Evolutionary conservation across 2,329 filamentous ascomycete genomes (phyloP).

Genomic region (Monilinia laxa): DNA sequence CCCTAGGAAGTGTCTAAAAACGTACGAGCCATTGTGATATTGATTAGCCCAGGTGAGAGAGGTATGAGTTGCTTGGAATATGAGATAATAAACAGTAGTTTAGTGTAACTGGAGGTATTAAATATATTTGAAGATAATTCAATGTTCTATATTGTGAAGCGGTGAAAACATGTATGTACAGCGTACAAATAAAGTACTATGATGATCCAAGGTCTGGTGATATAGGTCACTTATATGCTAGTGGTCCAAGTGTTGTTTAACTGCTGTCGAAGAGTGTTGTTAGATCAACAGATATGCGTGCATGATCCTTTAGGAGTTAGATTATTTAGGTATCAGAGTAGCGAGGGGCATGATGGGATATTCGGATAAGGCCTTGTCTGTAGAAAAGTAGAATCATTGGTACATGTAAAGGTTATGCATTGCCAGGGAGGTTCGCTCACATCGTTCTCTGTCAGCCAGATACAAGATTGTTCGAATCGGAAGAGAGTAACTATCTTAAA

Average conservation of each 20-base stretch:
- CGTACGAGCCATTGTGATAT: conserved; percentile 10
- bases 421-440: conserved; percentile 13
- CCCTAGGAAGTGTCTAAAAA: conserved; percentile 22
- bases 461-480: conserved; percentile 6
- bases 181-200: conserved; percentile 10
- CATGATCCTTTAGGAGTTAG: background rate
- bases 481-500: background rate
- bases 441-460: conserved; percentile 12
- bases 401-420: background rate
- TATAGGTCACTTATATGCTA: conserved; percentile 4
- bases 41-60: background rate
- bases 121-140: background rate
- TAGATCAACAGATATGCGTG: conserved; percentile 12
- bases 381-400: background rate
- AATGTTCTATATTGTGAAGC: background rate
- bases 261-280: conserved; percentile 7
- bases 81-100: background rate
- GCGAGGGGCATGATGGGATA: background rate
- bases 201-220: conserved; percentile 8
- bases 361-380: conserved; percentile 9
- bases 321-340: background rate
- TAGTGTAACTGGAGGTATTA: background rate
- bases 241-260: background rate
- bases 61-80: background rate
- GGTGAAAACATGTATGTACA: background rate